Evolutionary conservation across 78 protist species (phyloP).

Genomic region (Mastigamoeba balamuthi): DNA sequence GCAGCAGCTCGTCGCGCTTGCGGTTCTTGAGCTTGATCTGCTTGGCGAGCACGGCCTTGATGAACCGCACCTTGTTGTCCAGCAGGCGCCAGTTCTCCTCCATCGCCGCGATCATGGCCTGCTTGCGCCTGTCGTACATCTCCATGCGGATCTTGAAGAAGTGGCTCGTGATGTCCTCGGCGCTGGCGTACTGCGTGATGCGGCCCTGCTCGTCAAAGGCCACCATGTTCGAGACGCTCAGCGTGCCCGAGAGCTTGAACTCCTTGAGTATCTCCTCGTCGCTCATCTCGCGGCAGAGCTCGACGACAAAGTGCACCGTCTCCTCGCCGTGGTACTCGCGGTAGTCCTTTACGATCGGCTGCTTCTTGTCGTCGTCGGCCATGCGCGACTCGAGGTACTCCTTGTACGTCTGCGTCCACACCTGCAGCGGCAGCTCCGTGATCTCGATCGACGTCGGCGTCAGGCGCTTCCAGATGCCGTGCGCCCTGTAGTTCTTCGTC

Average conservation of each 20-base stretch:
- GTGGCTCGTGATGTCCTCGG: slow-evolving; percentile 52
- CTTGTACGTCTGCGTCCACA: slow-evolving; percentile 77
- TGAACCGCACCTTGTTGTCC: slow-evolving; percentile 70
- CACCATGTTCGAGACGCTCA: slow-evolving; percentile 12
- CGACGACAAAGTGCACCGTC: slow-evolving; percentile 38
- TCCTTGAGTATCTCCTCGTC: slow-evolving; percentile 22
- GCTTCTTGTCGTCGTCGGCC: background rate
- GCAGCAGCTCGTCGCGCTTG: slow-evolving; percentile 39
- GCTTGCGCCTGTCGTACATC: slow-evolving; percentile 70
- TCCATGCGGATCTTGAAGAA: slow-evolving; percentile 69
- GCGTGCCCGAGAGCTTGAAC: slow-evolving; percentile 48
- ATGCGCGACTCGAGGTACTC: slow-evolving; percentile 12
- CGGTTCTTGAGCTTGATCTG: slow-evolving; percentile 41
- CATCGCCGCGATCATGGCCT: slow-evolving; percentile 1
- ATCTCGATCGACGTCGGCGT: slow-evolving; percentile 5
- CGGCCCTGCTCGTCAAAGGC: slow-evolving; percentile 71
- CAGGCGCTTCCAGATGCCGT: background rate
- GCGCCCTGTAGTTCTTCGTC: background rate
- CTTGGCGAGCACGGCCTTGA: slow-evolving; percentile 53
- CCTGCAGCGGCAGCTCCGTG: slow-evolving; percentile 59
- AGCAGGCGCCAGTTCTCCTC: slow-evolving; percentile 11
- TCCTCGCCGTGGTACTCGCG: slow-evolving; percentile 77
- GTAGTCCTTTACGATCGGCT: slow-evolving; percentile 31
- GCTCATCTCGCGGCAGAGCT: slow-evolving; percentile 5
- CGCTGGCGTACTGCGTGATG: slow-evolving; percentile 57